Percentiles rank a stretch among this genome's conserved stretches.
Conservation (phyloP, 345 rosid species). For the Populus tremula region DNA sequence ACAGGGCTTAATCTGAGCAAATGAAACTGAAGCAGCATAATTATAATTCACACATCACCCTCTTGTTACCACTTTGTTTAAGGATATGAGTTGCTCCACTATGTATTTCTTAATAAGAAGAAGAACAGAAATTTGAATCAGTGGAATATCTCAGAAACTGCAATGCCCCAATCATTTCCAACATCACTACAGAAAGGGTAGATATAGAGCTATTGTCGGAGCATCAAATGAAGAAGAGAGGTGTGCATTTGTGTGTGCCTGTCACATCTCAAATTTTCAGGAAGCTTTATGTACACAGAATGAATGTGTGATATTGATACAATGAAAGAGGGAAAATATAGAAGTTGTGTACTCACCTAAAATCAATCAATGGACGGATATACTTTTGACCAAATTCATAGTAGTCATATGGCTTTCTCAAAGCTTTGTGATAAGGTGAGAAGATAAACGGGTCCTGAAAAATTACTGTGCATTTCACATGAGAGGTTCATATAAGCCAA, state of each 20-base stretch:
- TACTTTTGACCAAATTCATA: slow-evolving; percentile 89
- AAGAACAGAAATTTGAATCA: background rate
- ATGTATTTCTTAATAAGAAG: background rate
- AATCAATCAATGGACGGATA: slow-evolving; percentile 79
- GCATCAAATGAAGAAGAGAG: background rate
- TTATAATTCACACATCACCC: background rate
- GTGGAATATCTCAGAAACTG: background rate
- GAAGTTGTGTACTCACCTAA: slow-evolving; percentile 55
- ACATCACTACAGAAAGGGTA: background rate
- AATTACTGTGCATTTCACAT: slow-evolving; percentile 19
- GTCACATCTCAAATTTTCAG: slow-evolving; percentile 3
- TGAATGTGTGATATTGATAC: slow-evolving; percentile 1
- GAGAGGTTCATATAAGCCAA: slow-evolving; percentile 19
- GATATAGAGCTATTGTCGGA: background rate
- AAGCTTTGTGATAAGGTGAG: slow-evolving; percentile 74
- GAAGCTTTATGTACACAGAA: background rate
- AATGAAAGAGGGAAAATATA: background rate
- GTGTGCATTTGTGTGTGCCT: background rate
- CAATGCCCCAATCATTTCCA: background rate
- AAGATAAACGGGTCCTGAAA: slow-evolving; percentile 81
- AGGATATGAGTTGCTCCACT: background rate
- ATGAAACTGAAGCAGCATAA: background rate
- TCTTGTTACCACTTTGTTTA: background rate
- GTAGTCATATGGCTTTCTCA: slow-evolving; percentile 92
- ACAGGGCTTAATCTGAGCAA: background rate